A percentile compares a stretch with the other conserved stretches of the same genome.
Conservation (phyloP, 305 asterid genomes). For the Fraxinus nigra region DNA sequence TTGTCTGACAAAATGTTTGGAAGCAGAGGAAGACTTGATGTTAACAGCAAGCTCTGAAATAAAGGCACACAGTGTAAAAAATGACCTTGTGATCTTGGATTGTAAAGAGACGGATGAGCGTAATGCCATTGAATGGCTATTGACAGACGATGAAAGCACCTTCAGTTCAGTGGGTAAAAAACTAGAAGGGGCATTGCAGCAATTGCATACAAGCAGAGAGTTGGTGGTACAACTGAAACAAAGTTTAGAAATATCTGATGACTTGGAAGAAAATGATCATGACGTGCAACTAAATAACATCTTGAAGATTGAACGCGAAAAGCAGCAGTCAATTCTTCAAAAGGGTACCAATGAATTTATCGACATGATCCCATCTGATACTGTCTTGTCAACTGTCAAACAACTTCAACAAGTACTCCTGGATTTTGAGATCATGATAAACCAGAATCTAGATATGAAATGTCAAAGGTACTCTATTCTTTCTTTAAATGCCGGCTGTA, state of each 20-base stretch:
- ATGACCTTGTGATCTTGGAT: constrained; percentile 39
- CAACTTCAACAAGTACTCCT: constrained; percentile 34
- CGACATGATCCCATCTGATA: constrained; percentile 11
- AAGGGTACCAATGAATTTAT: constrained; percentile 18
- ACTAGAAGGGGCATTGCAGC: constrained; percentile 44
- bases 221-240: constrained; percentile 42
- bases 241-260: constrained; percentile 31
- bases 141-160: constrained; percentile 46
- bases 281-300: not conserved
- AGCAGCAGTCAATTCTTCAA: not conserved
- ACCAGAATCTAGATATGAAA: constrained; percentile 43
- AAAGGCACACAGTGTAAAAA: constrained; percentile 35
- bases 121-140: constrained; percentile 46
- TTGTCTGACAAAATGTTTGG: constrained; percentile 32
- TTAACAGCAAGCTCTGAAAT: constrained; percentile 38
- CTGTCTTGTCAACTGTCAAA: constrained; percentile 23
- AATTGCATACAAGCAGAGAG: constrained; percentile 47
- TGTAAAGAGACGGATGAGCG: constrained; percentile 55
- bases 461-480: constrained; percentile 46
- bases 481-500: not conserved
- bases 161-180: constrained; percentile 48
- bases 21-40: constrained; percentile 48
- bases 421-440: constrained; percentile 40
- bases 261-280: constrained; percentile 19
- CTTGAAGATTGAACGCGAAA: constrained; percentile 18